Evolutionary conservation across 495 filamentous ascomycete genomes (phyloP).

Genomic region (Hyaloscypha finlandica): DNA sequence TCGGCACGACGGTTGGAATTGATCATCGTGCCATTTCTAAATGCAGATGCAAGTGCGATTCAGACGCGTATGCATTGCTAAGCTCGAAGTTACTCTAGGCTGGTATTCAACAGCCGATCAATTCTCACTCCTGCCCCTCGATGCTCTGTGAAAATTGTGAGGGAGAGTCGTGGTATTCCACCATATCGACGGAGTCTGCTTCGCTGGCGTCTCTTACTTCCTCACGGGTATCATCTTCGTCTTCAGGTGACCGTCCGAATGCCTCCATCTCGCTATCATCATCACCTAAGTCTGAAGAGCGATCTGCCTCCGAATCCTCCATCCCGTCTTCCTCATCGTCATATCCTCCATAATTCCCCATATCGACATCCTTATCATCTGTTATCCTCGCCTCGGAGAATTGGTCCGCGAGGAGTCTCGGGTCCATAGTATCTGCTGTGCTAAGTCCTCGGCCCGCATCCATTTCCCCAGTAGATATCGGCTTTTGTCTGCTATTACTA

Average conservation of each 20-base stretch:
- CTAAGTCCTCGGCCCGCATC: background rate
- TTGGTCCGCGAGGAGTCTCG: background rate
- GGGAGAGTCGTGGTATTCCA: background rate
- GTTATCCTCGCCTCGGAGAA: background rate
- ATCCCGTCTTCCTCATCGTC: slow-evolving; percentile 3
- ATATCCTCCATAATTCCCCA: background rate
- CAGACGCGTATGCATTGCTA: no score
- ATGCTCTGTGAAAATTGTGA: background rate
- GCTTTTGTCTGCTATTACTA: background rate
- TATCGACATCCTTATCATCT: background rate
- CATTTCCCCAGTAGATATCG: background rate
- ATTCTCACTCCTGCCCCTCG: background rate
- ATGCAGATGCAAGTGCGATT: no score
- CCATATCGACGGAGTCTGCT: background rate
- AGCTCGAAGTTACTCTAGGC: no score
- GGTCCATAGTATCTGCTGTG: background rate
- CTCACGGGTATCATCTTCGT: background rate
- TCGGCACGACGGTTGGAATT: background rate
- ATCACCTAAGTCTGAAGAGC: background rate
- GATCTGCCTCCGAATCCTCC: slow-evolving; percentile 17
- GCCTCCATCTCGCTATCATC: slow-evolving; percentile 15
- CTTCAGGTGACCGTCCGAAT: background rate
- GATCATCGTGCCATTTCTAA: background rate
- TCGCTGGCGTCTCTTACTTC: background rate
- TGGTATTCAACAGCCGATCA: no score